These are phyloP conservation scores for Carpinus fangiana DNA, from an alignment of 306 rosid species.

Conservation along the genomic window DNA sequence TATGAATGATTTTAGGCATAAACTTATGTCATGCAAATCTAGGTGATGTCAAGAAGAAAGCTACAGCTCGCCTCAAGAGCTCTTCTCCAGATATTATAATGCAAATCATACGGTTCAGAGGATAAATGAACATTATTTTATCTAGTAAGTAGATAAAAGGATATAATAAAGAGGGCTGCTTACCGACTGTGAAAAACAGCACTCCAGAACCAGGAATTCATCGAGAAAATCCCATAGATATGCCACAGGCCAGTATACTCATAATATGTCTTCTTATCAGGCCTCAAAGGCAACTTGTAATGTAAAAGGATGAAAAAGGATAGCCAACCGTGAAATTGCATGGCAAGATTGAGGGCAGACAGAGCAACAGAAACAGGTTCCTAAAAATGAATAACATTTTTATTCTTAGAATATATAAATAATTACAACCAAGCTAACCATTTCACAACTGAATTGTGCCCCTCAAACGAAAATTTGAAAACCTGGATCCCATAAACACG, in stretches of 20 bases:
- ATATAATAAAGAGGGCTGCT: constrained; percentile 32
- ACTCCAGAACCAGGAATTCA: constrained; percentile 96
- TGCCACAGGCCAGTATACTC: constrained; percentile 94
- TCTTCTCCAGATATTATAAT: background rate
- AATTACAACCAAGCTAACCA: constrained; percentile 17
- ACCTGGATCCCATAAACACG: constrained; percentile 98
- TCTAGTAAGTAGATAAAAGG: background rate
- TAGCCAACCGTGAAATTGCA: constrained; percentile 98
- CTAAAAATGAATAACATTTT: constrained; percentile 44
- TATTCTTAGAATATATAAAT: constrained; percentile 18
- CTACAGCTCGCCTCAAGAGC: constrained; percentile 1
- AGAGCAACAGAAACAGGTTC: constrained; percentile 94
- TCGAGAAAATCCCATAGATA: constrained; percentile 74
- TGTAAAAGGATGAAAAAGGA: constrained; percentile 89
- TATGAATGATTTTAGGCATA: constrained; percentile 1
- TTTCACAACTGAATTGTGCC: constrained; percentile 17
- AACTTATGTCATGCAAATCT: background rate
- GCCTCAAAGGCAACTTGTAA: constrained; percentile 77
- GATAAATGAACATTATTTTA: background rate
- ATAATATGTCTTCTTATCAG: constrained; percentile 69
- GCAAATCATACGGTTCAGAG: background rate
- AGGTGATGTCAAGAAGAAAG: background rate
- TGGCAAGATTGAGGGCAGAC: constrained; percentile 87
- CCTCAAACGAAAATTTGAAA: constrained; percentile 20
- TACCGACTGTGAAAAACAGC: constrained; percentile 91